Conservation (phyloP, 768 basidiomycete genomes). For the Chlorophyllum brunneum region DNA sequence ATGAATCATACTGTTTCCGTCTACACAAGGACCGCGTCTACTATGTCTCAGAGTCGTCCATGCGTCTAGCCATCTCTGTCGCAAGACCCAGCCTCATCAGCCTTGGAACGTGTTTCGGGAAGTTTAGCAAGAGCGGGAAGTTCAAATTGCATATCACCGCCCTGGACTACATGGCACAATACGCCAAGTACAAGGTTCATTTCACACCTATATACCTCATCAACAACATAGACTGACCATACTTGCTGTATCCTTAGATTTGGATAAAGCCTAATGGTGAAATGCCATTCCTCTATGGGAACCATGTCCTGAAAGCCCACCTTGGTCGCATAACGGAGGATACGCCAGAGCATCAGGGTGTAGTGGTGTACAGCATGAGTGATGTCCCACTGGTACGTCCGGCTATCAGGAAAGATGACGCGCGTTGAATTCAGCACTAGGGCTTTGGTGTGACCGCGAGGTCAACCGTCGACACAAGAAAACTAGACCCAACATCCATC, state of each 20-base stretch:
- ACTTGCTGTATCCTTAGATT: conserved; percentile 46
- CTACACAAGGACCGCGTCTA: conserved; percentile 92
- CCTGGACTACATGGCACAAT: conserved; percentile 90
- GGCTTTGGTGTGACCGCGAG: conserved; percentile 97
- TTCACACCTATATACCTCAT: conserved; percentile 12
- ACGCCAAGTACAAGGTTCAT: conserved; percentile 98
- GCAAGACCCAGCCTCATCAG: conserved; percentile 90
- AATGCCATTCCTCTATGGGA: conserved; percentile 99
- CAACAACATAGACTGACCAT: not conserved
- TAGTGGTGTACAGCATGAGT: conserved; percentile 94
- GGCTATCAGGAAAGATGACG: not conserved
- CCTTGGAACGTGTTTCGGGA: conserved; percentile 95
- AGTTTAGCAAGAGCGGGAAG: conserved; percentile 95
- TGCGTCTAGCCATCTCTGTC: conserved; percentile 89
- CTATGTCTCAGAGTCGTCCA: conserved; percentile 93
- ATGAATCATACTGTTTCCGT: conserved; percentile 95
- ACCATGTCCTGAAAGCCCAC: conserved; percentile 97
- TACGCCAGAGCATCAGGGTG: conserved; percentile 97
- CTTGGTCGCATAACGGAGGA: conserved; percentile 99
- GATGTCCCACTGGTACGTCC: conserved; percentile 82
- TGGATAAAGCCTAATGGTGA: conserved; percentile 99
- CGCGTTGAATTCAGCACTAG: conserved; percentile 33
- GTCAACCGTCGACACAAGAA: conserved; percentile 93
- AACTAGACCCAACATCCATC: conserved; percentile 95
- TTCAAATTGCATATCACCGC: conserved; percentile 96